Conservation (phyloP, 345 rosid genomes). For the Acer campestre region DNA sequence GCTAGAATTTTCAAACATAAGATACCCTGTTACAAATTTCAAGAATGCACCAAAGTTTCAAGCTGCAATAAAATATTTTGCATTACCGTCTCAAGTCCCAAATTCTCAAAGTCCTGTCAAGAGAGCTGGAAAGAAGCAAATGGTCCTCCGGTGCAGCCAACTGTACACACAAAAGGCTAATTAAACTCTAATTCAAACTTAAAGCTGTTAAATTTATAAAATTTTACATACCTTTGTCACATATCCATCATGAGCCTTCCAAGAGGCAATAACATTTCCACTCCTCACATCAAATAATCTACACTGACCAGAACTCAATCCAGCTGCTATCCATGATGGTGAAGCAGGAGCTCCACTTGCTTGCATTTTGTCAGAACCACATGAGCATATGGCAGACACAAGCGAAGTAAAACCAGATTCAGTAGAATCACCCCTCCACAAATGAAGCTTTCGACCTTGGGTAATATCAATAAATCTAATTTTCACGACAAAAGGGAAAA, state of each 20-base stretch:
- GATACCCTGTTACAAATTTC: not conserved
- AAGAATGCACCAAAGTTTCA: not conserved
- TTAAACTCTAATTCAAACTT: slow-evolving; percentile 1
- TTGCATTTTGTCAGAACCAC: slow-evolving; percentile 55
- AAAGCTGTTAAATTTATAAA: slow-evolving; percentile 8
- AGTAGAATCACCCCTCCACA: slow-evolving; percentile 75
- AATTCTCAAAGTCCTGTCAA: slow-evolving; percentile 67
- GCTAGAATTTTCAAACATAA: not conserved
- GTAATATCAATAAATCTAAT: slow-evolving; percentile 73
- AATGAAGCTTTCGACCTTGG: slow-evolving; percentile 77
- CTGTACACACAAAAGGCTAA: slow-evolving; percentile 42
- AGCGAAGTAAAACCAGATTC: slow-evolving; percentile 79
- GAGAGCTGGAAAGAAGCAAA: slow-evolving; percentile 92
- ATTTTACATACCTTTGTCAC: slow-evolving; percentile 65
- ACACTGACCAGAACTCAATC: slow-evolving; percentile 88
- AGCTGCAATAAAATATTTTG: not conserved
- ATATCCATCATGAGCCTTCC: slow-evolving; percentile 94
- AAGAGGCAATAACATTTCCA: slow-evolving; percentile 64
- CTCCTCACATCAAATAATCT: slow-evolving; percentile 76
- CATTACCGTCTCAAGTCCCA: slow-evolving; percentile 90
- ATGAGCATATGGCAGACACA: slow-evolving; percentile 80
- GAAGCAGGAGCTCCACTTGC: slow-evolving; percentile 50
- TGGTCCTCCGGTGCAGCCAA: slow-evolving; percentile 80
- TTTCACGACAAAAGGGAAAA: slow-evolving; percentile 12
- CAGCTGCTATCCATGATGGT: slow-evolving; percentile 83